Base-by-base conservation (phyloP, 805 yeast genomes). In the Wickerhamiella cacticola region DNA sequence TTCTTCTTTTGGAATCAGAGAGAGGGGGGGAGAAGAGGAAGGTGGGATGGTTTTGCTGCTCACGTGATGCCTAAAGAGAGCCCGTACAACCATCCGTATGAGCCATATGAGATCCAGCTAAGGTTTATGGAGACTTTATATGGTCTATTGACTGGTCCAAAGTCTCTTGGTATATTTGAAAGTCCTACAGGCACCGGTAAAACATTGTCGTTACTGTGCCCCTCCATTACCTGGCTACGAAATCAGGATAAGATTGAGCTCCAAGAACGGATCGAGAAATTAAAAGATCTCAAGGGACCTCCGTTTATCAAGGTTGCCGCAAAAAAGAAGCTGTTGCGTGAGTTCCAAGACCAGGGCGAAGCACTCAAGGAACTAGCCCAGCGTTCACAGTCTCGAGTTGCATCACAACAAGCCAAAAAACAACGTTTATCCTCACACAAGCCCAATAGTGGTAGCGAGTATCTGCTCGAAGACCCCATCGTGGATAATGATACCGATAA, bases 141-240 rank as follows among this genome's bases (percentile, higher is more conserved):
- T 55, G 73, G 73, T 21, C 71, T 83, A 1, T 68, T 88, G 15
- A 68, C 69, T 3, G 51, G 62, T 10, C 62, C 69, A 56, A 41
- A 18, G 35, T 84, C 82, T 59, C 68, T 88, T 1, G 95, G 94
- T 0, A 69, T 88, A 1, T 80, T 88, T 57, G 96, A 88, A 60
- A 80, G 92, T 49, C 97, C 97, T 0, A 88, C 97, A 0, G 97
- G 97, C 5, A 84, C 62, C 1, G 96, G 97, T 2, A 88, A 88
- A 63, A 87, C 96, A 0, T 66, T 89, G 2, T 85, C 95, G 0
- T 64, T 88, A 41, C 82, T 89, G 3, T 89, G 96, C 59, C 76
- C 94, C 0, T 69, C 89, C 0, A 72, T 88, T 74, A 76, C 88
- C 0, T 88, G 95, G 95, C 67, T 88, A 28, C 62, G 89, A 49